Base-by-base conservation (phyloP, 2,329 filamentous ascomycete genomes). In the Trichophyton rubrum region DNA sequence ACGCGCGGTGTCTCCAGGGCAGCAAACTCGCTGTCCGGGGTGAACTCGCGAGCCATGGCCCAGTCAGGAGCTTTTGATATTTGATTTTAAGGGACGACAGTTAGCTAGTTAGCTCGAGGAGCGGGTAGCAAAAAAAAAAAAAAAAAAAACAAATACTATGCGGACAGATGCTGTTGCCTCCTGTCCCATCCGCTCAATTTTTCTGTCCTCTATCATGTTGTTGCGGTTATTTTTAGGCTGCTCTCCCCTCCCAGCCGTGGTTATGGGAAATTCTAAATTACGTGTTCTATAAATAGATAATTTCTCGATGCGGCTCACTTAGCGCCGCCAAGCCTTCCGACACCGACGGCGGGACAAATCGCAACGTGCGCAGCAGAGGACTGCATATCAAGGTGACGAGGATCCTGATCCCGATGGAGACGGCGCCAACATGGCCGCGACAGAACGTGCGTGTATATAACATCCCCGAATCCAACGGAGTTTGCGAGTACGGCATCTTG, bases 1-100 rank as follows among this genome's bases (percentile, higher is more conserved):
- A 60, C 66, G 35, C 67, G 72, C 11, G 70, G 68, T 3, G 72
- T 72, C 40, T 72, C 70, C 3, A 71, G 64, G 3, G 68, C 66
- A 30, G 70, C 61, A 55, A 62, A 61, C 41, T 64, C 62, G 60
- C 40, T 62, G 56, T 62, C 59, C 20, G 59, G 58, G 51, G 59
- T 43, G 58, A 64, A 63, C 40, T 49, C 57, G 45, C 60, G 63
- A 43, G 62, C 62, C 64, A 66, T 66, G 55, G 27, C 33, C 33
- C 38, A 57, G 55, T 57, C 17, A 24, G 22, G 55, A 30, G 15
- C 55, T 53, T 24, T 13, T 13, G 49, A 24, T 53, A 27, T 53
- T 33, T 53, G 33, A 30, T 33, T 53, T 27, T 13, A 53, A 24
- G 49, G 2, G 11, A 24, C 1, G 24, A 6, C 49, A 20, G 49